Percentiles rank a stretch among this genome's conserved stretches.
phyloP scores from a whole-genome alignment of 2,329 filamentous ascomycete genomes.

The Venturia nashicola region DNA sequence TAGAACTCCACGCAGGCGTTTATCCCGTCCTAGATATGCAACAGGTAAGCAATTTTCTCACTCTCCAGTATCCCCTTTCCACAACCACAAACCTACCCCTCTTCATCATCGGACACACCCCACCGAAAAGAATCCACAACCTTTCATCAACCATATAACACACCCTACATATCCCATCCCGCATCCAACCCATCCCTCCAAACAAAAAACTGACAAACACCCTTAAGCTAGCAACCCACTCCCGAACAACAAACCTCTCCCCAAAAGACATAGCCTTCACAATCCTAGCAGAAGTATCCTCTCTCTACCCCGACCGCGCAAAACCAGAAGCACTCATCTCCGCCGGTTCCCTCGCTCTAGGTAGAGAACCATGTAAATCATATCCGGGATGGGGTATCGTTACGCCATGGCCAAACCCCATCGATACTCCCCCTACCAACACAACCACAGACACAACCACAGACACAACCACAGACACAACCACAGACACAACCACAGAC shows the following conservation, averaged over 20 bases:
- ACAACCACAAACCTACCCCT: too few relatives aligned
- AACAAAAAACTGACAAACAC: too few relatives aligned
- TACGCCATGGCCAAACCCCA: conserved; percentile 11
- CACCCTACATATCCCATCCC: too few relatives aligned
- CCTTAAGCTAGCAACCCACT: conserved; percentile 49
- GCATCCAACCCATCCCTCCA: too few relatives aligned
- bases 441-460: too few relatives aligned
- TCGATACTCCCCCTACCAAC: neutral
- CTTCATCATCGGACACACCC: too few relatives aligned
- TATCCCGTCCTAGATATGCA: conserved; percentile 69
- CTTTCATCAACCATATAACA: too few relatives aligned
- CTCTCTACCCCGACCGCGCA: conserved; percentile 51
- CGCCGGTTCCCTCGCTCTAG: conserved; percentile 57
- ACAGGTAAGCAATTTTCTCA: conserved; percentile 30
- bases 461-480: too few relatives aligned
- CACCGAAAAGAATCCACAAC: too few relatives aligned
- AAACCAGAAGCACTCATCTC: conserved; percentile 55
- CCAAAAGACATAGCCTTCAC: conserved; percentile 50
- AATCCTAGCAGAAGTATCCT: conserved; percentile 60
- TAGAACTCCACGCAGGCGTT: conserved; percentile 66
- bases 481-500: too few relatives aligned
- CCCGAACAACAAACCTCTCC: conserved; percentile 30
- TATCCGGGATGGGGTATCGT: conserved; percentile 59
- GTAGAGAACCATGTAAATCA: conserved; percentile 58
- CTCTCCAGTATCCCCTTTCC: too few relatives aligned